Percentiles rank a stretch among this genome's conserved stretches.
Evolutionary conservation across 2,329 filamentous ascomycete species (phyloP).

Genomic region (Apiospora kogelbergensis): DNA sequence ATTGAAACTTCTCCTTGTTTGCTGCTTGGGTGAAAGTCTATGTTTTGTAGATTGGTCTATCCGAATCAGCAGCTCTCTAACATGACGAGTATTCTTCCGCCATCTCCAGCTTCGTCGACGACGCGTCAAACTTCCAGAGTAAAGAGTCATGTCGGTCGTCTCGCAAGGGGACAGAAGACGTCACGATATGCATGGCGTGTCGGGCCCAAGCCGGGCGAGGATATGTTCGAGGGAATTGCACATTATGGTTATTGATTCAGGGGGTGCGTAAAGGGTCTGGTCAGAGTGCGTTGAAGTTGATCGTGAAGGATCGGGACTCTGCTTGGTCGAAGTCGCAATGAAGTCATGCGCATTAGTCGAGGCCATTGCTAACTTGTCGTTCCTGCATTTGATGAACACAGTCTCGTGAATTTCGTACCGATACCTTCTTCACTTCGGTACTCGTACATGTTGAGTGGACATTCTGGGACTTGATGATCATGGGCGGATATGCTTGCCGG

Average conservation of each 20-base stretch:
- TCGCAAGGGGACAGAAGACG: background rate
- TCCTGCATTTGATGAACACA: background rate
- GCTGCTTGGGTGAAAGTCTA: background rate
- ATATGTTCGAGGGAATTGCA: too few relatives aligned
- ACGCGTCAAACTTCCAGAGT: background rate
- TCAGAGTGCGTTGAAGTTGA: background rate
- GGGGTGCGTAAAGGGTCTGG: background rate
- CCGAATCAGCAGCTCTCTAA: background rate
- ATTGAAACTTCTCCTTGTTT: background rate
- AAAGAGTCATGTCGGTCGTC: background rate
- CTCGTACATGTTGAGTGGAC: background rate
- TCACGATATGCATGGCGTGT: background rate
- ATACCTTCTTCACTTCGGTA: background rate
- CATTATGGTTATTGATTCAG: background rate
- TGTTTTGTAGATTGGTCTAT: background rate
- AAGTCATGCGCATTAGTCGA: background rate
- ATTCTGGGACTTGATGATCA: background rate
- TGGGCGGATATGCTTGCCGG: background rate
- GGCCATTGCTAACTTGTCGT: background rate
- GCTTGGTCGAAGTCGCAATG: background rate
- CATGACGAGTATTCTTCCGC: background rate
- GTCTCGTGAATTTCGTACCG: background rate
- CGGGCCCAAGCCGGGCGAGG: background rate
- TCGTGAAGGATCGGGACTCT: background rate
- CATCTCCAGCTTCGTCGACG: background rate